Evolutionary conservation across 2,329 filamentous ascomycete species (phyloP), one percentile per base, ranked within the genome.

Genomic region (Fusarium mangiferae): DNA sequence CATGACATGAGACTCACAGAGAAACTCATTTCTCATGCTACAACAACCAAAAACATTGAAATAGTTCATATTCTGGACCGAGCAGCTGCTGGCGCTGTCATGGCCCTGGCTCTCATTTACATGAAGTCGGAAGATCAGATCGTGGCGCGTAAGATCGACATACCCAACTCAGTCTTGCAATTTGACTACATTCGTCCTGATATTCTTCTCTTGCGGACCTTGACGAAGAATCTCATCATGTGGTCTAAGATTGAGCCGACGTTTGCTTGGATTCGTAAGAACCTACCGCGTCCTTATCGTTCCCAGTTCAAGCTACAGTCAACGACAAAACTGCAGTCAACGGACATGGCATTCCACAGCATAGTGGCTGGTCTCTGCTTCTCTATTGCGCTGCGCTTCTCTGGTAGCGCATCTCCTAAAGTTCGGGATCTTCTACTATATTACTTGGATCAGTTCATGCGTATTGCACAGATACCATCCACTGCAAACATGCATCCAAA

Each of bases 181-280:
- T 98, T 98, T 80, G 96, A 98, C 80, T 98, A 98, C 80, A 92
- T 98, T 24, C 91, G 96, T 6, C 96, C 96, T 1, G 96, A 99
- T 79, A 91, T 98, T 46, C 92, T 99, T 73, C 89, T 99, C 12
- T 87, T 99, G 17, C 91, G 96, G 24, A 98, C 96, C 0, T 87
- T 98, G 38, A 93, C 96, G 17, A 94, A 93, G 79, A 94, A 98
- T 80, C 81, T 99, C 44, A 98, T 99, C 74, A 90, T 98, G 84
- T 99, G 96, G 96, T 93, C 93, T 72, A 87, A 90, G 67, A 96
- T 99, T 58, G 86, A 91, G 66, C 91, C 94, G 2, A 91, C 87
- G 4, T 87, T 91, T 72, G 85, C 87, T 24, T 99, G 96, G 95
- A 90, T 98, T 57, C 85, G 90, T 60, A 85, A 86, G 39, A 95